Evolutionary conservation across 1,284 basidiomycete genomes (phyloP), one percentile per base, ranked within the genome.

Genomic region (Chalciporus sp.): DNA sequence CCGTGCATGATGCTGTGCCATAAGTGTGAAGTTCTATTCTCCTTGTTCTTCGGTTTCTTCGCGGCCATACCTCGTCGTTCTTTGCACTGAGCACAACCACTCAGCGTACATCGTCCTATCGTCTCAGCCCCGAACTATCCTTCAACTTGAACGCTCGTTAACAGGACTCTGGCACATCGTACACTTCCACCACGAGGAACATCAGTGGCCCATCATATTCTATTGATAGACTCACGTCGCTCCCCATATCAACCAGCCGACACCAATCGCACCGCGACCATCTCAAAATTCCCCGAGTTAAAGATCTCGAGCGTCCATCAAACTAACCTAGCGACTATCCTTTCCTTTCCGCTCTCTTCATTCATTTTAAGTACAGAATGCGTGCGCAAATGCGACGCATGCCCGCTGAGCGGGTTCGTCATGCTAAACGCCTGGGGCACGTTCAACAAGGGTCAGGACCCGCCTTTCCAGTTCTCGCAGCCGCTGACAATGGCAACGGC

Each of bases 391-490:
- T 55, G 52, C 64, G 68, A 19, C 67, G 70, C 31, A 35, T 65
- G 20, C 70, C 70, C 40, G 67, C 41, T 62, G 68, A 72, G 68
- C 71, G 67, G 71, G 70, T 47, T 40, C 65, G 56, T 51, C 71
- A 71, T 49, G 58, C 61, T 44, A 69, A 69, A 37, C 71, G 68
- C 27, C 56, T 69, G 23, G 67, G 66, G 2, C 52, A 69, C 28
- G 63, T 51, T 39, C 55, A 57, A 42, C 1, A 7, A 17, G 50
- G 49, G 31, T 26, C 60, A 14, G 61, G 41, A 49, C 27, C 41
- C 20, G 31, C 33, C 17, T 12, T 47, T 10, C 44, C 47, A 35
- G 29, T 55, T 3, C 39, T 61, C 6, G 52, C 57, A n/a, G 47
- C 7, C 9, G 19, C 12, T 7, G 0, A 2, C n/a, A 28, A 4